phyloP scores from a whole-genome alignment of 352 stramenopile species.

The Globisporangium splendens region DNA sequence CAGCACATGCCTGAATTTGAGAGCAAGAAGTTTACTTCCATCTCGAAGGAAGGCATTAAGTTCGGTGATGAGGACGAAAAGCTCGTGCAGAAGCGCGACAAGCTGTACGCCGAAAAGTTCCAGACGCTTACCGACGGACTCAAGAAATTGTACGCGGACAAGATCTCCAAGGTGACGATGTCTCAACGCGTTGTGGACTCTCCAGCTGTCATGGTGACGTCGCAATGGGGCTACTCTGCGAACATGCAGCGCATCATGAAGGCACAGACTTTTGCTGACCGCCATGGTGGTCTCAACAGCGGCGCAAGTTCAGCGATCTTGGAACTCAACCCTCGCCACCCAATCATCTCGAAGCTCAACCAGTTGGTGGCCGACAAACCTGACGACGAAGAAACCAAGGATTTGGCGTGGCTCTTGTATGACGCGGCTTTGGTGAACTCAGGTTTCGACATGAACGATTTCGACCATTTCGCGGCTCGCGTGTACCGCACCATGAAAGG shows the following conservation, averaged over 20 bases:
- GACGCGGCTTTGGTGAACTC: constrained; percentile 97
- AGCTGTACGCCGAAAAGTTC: constrained; percentile 97
- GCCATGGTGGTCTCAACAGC: constrained; percentile 22
- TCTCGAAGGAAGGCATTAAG: constrained; percentile 98
- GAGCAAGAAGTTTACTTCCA: constrained; percentile 94
- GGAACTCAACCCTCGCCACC: constrained; percentile 99
- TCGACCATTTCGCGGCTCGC: constrained; percentile 90
- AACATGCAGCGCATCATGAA: constrained; percentile 99
- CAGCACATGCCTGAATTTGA: constrained; percentile 93
- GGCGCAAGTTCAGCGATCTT: constrained; percentile 88
- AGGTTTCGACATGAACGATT: constrained; percentile 95
- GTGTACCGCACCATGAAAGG: constrained; percentile 94
- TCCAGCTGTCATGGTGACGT: constrained; percentile 96
- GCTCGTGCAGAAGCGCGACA: constrained; percentile 91
- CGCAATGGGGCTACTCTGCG: constrained; percentile 96
- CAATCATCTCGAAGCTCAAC: constrained; percentile 96
- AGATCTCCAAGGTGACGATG: constrained; percentile 94
- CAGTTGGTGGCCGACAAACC: constrained; percentile 57
- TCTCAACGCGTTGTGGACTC: constrained; percentile 93
- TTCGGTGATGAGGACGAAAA: constrained; percentile 98
- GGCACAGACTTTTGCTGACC: constrained; percentile 94
- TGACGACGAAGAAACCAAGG: constrained; percentile 85
- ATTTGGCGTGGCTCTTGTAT: constrained; percentile 96
- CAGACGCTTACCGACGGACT: constrained; percentile 94
- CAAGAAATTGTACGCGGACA: constrained; percentile 94